A percentile compares a stretch with the other conserved stretches of the same genome.
Conservation (phyloP, 331 rosid genomes). For the Rhamnella rubrinervis region DNA sequence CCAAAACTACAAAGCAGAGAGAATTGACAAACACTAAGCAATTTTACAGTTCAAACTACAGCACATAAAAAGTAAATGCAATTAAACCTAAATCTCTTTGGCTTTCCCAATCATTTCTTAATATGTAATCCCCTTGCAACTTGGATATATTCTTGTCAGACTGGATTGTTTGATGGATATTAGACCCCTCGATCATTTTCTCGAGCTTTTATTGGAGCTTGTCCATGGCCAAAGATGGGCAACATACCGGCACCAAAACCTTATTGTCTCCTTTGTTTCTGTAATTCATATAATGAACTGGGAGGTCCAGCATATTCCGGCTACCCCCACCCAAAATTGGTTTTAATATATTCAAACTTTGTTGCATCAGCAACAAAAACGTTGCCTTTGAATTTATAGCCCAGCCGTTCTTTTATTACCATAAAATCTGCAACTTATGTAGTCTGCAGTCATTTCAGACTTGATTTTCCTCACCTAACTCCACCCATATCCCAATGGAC, state of each 20-base stretch:
- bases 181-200: not conserved
- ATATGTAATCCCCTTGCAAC: too few relatives aligned
- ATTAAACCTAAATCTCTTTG: too few relatives aligned
- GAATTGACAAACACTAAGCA: too few relatives aligned
- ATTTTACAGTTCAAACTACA: too few relatives aligned
- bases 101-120: too few relatives aligned
- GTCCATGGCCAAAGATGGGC: slow-evolving; percentile 10
- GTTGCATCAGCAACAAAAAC: not conserved
- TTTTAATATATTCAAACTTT: not conserved
- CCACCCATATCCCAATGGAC: not conserved
- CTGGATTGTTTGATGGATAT: not conserved
- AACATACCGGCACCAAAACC: slow-evolving; percentile 15
- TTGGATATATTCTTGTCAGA: too few relatives aligned
- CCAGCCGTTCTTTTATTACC: not conserved
- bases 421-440: slow-evolving; percentile 2
- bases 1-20: too few relatives aligned
- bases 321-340: slow-evolving; percentile 7
- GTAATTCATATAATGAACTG: not conserved
- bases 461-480: not conserved
- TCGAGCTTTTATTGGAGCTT: slow-evolving; percentile 10
- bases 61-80: too few relatives aligned
- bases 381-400: not conserved
- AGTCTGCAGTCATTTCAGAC: not conserved
- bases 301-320: slow-evolving; percentile 21
- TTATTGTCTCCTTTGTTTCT: not conserved